A percentile compares a stretch with the other conserved stretches of the same genome.
These are phyloP conservation scores for Hypoxylon sp. DNA, from an alignment of 2,329 filamentous ascomycete genomes.

Conservation along the genomic window DNA sequence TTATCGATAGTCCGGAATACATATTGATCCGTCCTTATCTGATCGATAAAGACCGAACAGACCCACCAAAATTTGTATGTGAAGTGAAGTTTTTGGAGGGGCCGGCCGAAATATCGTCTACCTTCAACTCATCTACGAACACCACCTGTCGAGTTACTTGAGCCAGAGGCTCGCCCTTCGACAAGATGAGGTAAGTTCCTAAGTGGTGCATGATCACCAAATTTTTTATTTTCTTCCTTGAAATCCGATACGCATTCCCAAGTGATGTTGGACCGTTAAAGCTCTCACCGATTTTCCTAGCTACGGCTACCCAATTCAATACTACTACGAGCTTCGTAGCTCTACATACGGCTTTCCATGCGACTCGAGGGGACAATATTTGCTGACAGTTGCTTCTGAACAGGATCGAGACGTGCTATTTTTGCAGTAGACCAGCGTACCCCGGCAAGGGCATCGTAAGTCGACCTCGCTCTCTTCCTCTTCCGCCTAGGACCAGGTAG, in stretches of 20 bases:
- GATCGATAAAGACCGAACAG: conserved; percentile 6
- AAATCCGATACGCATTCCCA: neutral
- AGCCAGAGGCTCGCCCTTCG: conserved; percentile 13
- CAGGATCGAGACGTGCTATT: conserved; percentile 72
- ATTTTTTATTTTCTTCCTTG: neutral
- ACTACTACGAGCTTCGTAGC: neutral
- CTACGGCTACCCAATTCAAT: neutral
- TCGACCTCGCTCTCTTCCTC: conserved; percentile 4
- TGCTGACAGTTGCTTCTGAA: conserved; percentile 20
- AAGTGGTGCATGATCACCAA: too few species aligned
- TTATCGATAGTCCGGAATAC: neutral
- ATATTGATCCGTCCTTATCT: conserved; percentile 26
- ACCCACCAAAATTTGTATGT: conserved; percentile 28
- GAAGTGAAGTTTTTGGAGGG: conserved; percentile 35
- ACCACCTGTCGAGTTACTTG: conserved; percentile 10
- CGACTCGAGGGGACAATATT: neutral
- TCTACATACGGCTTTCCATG: neutral
- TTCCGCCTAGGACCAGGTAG: neutral
- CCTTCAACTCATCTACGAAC: conserved; percentile 3
- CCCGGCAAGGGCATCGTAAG: conserved; percentile 71
- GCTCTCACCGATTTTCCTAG: neutral
- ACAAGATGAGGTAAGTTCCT: conserved; percentile 44
- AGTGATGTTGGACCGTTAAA: neutral
- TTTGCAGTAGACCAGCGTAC: conserved; percentile 73
- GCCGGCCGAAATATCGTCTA: conserved; percentile 17